Conservation (phyloP, 2,329 filamentous ascomycete genomes). For the Graphilbum ipis-grandicollis region DNA sequence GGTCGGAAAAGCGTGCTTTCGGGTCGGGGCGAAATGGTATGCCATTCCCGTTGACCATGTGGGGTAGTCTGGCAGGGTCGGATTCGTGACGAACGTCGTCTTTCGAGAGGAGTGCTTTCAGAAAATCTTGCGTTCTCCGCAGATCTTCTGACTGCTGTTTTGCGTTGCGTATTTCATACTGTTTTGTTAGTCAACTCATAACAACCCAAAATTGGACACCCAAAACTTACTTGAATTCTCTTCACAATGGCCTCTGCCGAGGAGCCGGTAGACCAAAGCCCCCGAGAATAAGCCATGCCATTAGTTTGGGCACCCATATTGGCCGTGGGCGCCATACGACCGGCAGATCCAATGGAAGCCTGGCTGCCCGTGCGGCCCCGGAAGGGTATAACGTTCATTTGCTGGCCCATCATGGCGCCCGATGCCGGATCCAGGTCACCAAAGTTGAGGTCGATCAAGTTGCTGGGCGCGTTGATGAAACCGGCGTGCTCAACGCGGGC, state of each 20-base stretch:
- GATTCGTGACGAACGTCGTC: conserved; percentile 43
- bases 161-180: conserved; percentile 84
- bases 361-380: conserved; percentile 55
- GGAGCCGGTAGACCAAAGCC: conserved; percentile 75
- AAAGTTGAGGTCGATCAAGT: conserved; percentile 76
- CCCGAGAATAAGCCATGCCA: conserved; percentile 53
- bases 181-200: conserved; percentile 1
- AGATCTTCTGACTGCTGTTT: conserved; percentile 79
- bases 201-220: no score
- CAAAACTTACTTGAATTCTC: conserved; percentile 55
- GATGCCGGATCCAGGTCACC: conserved; percentile 77
- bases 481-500: conserved; percentile 94
- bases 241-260: conserved; percentile 93
- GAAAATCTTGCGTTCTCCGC: conserved; percentile 62
- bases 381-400: conserved; percentile 45
- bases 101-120: conserved; percentile 59
- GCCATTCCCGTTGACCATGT: conserved; percentile 32
- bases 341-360: conserved; percentile 42
- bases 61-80: conserved; percentile 22
- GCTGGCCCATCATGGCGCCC: conserved; percentile 51
- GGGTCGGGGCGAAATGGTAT: conserved; percentile 49
- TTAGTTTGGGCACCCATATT: conserved; percentile 34
- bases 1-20: conserved; percentile 78
- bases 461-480: conserved; percentile 56
- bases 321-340: conserved; percentile 37